Percentiles rank a stretch among this genome's conserved stretches.
Evolutionary conservation across 1,284 basidiomycete species (phyloP).

Genomic region (Cutaneotrichosporon sp.): DNA sequence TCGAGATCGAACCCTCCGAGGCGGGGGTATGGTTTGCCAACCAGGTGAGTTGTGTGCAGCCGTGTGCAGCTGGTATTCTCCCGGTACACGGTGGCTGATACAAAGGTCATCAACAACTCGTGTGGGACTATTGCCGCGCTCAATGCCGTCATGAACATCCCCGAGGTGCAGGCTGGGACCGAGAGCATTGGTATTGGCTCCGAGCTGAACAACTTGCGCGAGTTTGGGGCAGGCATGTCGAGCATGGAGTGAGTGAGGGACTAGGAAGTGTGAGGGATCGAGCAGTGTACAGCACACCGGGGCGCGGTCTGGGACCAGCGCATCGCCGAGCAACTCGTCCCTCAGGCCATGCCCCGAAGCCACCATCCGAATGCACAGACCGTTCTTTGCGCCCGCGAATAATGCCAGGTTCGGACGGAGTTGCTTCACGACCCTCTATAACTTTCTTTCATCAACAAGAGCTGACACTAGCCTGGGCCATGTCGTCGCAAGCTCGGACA

Average conservation of each 20-base stretch:
- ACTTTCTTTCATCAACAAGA: neutral
- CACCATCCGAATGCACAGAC: too few relatives aligned
- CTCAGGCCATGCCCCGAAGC: too few relatives aligned
- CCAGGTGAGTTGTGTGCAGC: constrained; percentile 56
- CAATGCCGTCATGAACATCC: constrained; percentile 86
- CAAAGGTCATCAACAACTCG: constrained; percentile 80
- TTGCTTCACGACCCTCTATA: neutral
- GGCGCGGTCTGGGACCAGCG: too few relatives aligned
- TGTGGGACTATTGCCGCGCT: constrained; percentile 89
- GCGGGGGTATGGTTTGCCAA: constrained; percentile 81
- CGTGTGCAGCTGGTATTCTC: neutral
- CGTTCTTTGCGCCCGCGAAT: too few relatives aligned
- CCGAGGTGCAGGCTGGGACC: neutral
- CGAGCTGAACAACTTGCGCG: constrained; percentile 70
- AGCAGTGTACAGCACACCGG: neutral
- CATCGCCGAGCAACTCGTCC: too few relatives aligned
- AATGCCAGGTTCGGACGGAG: too few relatives aligned
- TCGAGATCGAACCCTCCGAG: constrained; percentile 64
- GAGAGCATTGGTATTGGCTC: constrained; percentile 34
- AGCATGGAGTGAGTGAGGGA: constrained; percentile 58
- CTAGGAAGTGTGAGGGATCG: neutral
- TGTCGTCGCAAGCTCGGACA: constrained; percentile 17
- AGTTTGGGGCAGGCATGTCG: constrained; percentile 79
- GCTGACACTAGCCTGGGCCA: constrained; percentile 54
- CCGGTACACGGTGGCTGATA: neutral